Evolutionary conservation across 2,329 filamentous ascomycete species (phyloP), one percentile per base, ranked within the genome.

Genomic region (Byssoonygena ceratinophila): DNA sequence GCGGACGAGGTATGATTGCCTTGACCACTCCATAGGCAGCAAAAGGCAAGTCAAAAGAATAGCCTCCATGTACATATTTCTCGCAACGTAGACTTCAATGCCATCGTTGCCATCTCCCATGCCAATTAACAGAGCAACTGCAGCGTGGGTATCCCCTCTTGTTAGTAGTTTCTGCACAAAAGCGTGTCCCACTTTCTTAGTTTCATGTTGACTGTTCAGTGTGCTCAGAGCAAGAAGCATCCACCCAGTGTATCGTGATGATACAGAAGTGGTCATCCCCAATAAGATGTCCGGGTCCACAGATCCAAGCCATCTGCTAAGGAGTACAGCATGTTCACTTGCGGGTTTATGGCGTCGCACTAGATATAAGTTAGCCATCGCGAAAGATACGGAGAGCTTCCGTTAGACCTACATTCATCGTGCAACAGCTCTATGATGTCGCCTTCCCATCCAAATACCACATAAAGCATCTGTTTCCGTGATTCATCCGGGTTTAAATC

Each of bases 241-340:
- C 92, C 92, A 98, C 68, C 97, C 92, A 0, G 87, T 87, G 1
- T 86, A 88, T 8, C 88, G 91, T 78, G 92, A 90, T n/a, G 87
- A 84, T 59, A 91, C 82, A 0, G 88, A 85, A 40, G 81, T 73
- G 34, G 82, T 71, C 73, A 84, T 86, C 1, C 86, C 81, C 9
- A 82, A 78, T 79, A 95, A 86, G 37, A 88, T 78, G 61, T 95
- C 88, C 0, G 84, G 78, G 54, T 88, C 83, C 34, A 87, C 81
- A 56, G 95, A 86, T 12, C 90, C 89, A 0, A 98, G 78, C 92
- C 92, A 98, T 68, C 94, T 94, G 1, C 87, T 79, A 3, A 98
- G 77, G 36, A 97, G 76, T 48, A 97, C 86, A 11, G 85, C 82
- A 57, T 81, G 85, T 1, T 87, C 79, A 4, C 88, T 91, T 5